Percentiles rank a stretch among this genome's conserved stretches.
phyloP scores from a whole-genome alignment of 2,329 filamentous ascomycete genomes.

The Ophiocordyceps camponoti-floridani region DNA sequence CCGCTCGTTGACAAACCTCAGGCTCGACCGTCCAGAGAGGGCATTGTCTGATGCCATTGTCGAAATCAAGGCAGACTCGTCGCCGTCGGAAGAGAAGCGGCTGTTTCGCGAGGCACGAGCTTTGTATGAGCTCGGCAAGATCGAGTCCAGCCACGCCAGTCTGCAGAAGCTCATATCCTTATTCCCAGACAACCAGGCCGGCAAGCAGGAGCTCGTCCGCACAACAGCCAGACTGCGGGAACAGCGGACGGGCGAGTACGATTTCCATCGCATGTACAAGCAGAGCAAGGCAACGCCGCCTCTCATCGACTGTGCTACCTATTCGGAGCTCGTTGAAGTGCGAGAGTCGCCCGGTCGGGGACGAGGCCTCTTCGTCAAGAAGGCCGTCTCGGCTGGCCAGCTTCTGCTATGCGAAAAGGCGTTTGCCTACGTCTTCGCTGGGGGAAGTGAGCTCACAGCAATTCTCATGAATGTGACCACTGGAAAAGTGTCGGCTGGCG shows the following conservation, averaged over 20 bases:
- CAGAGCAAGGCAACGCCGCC: neutral
- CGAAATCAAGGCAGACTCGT: conserved; percentile 2
- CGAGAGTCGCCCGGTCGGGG: conserved; percentile 21
- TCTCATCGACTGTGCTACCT: conserved; percentile 28
- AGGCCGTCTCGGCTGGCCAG: conserved; percentile 27
- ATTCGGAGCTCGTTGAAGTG: conserved; percentile 20
- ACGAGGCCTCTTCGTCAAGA: conserved; percentile 31
- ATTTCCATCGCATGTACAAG: conserved; percentile 9
- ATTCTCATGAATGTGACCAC: conserved; percentile 3
- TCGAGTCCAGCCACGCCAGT: conserved; percentile 14
- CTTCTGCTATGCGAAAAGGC: conserved; percentile 39
- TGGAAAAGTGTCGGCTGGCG: no score
- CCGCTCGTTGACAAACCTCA: conserved; percentile 16
- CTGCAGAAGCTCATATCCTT: conserved; percentile 13
- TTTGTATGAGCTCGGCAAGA: conserved; percentile 23
- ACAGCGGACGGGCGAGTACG: conserved; percentile 19
- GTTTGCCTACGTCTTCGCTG: conserved; percentile 21
- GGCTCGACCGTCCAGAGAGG: conserved; percentile 9
- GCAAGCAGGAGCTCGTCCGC: conserved; percentile 11
- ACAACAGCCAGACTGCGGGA: conserved; percentile 17
- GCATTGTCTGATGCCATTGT: conserved; percentile 13
- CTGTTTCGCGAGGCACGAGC: conserved; percentile 25
- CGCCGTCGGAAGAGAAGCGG: conserved; percentile 18
- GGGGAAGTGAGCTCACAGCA: conserved; percentile 7
- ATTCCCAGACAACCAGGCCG: conserved; percentile 16